A percentile compares a stretch with the other conserved stretches of the same genome.
Conservation (phyloP, 495 filamentous ascomycete genomes). For the Penicillium diatomitis region DNA sequence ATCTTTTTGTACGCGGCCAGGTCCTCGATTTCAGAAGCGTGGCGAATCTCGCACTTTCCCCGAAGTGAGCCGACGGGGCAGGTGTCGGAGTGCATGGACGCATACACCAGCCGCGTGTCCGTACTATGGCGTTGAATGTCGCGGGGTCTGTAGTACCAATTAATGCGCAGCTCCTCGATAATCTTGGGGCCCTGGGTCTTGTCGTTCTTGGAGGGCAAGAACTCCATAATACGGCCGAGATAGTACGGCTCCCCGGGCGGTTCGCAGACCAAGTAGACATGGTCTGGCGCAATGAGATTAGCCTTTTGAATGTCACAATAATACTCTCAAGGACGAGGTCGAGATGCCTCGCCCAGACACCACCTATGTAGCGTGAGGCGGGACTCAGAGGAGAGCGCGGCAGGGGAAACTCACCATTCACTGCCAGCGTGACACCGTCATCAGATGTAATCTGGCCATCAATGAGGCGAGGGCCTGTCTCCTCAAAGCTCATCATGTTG, state of each 20-base stretch:
- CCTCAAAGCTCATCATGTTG: slow-evolving; percentile 85
- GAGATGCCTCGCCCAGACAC: too few relatives aligned
- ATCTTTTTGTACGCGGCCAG: slow-evolving; percentile 74
- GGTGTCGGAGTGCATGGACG: slow-evolving; percentile 97
- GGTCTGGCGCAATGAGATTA: slow-evolving; percentile 48
- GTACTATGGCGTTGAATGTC: slow-evolving; percentile 87
- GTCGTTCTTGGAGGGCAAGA: slow-evolving; percentile 72
- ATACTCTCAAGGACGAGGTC: too few relatives aligned
- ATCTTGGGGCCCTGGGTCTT: slow-evolving; percentile 38
- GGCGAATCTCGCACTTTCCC: slow-evolving; percentile 82
- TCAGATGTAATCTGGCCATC: slow-evolving; percentile 79
- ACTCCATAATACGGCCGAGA: slow-evolving; percentile 95
- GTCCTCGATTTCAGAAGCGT: slow-evolving; percentile 76
- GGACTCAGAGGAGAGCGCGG: slow-evolving; percentile 3
- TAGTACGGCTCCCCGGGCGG: slow-evolving; percentile 98
- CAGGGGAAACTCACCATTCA: slow-evolving; percentile 66
- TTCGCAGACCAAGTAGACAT: slow-evolving; percentile 95
- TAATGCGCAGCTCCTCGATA: slow-evolving; percentile 82
- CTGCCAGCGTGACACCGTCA: slow-evolving; percentile 71
- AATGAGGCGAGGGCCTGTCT: slow-evolving; percentile 54
- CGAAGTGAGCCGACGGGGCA: slow-evolving; percentile 86
- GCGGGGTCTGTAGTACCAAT: slow-evolving; percentile 96
- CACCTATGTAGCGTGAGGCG: not conserved
- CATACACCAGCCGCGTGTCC: slow-evolving; percentile 83
- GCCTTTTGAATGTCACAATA: too few relatives aligned